A percentile compares a stretch with the other conserved stretches of the same genome.
Evolutionary conservation across 352 stramenopile species (phyloP).

Genomic region (Pythium phragmiticola): DNA sequence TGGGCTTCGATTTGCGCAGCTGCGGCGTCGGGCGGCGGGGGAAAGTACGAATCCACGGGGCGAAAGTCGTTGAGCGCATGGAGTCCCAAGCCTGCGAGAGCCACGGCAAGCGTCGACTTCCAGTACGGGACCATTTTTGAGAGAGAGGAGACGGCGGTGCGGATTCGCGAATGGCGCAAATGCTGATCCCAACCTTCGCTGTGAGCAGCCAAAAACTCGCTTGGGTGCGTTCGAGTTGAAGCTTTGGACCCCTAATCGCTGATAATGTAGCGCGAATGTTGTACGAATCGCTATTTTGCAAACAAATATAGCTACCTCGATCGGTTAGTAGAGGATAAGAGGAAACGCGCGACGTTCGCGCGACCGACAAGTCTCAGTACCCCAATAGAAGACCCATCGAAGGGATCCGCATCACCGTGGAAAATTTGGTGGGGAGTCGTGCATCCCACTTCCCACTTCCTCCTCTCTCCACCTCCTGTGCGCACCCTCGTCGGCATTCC

Average conservation of each 20-base stretch:
- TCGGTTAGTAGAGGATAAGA: background rate
- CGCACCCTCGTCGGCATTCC: background rate
- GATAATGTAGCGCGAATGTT: slow-evolving; percentile 1
- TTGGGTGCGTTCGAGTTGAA: slow-evolving; percentile 1
- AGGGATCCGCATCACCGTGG: background rate
- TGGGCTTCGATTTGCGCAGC: slow-evolving; percentile 34
- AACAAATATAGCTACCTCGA: slow-evolving; percentile 1
- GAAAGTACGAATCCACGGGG: slow-evolving; percentile 43
- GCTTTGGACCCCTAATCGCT: slow-evolving; percentile 5
- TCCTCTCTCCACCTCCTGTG: background rate
- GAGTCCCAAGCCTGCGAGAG: slow-evolving; percentile 18
- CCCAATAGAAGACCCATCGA: background rate
- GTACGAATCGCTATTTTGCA: background rate
- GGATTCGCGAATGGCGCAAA: slow-evolving; percentile 8
- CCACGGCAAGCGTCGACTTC: slow-evolving; percentile 17
- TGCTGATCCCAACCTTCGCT: background rate
- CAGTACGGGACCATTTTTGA: slow-evolving; percentile 11
- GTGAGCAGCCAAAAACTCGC: background rate
- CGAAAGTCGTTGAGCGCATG: slow-evolving; percentile 52
- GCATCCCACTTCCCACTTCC: background rate
- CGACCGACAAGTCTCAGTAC: background rate
- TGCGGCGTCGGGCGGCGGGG: slow-evolving; percentile 15
- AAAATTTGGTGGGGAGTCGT: slow-evolving; percentile 1
- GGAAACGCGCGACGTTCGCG: background rate
- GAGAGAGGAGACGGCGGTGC: background rate